phyloP scores from a whole-genome alignment of 2,329 filamentous ascomycete genomes.

The Phaeosphaeriaceae sp. region DNA sequence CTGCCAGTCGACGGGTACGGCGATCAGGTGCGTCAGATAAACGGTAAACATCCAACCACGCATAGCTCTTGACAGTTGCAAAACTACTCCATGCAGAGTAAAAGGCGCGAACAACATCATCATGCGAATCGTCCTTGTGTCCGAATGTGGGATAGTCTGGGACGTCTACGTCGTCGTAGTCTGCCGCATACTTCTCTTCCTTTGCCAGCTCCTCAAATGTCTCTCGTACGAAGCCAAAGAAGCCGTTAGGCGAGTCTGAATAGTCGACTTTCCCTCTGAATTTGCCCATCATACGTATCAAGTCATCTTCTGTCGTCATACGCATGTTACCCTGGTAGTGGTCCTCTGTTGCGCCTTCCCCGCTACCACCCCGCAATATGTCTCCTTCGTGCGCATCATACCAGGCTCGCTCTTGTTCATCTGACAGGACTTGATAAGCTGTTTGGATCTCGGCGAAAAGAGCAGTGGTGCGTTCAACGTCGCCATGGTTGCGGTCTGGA shows the following conservation, averaged over 20 bases:
- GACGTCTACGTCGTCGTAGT: slow-evolving; percentile 67
- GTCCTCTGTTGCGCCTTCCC: slow-evolving; percentile 53
- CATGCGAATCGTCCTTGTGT: slow-evolving; percentile 73
- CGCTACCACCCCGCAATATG: slow-evolving; percentile 73
- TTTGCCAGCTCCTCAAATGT: slow-evolving; percentile 80
- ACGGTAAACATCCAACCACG: slow-evolving; percentile 87
- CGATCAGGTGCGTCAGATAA: slow-evolving; percentile 88
- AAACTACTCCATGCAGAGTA: slow-evolving; percentile 84
- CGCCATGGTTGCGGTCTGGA: slow-evolving; percentile 89
- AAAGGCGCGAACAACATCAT: slow-evolving; percentile 78
- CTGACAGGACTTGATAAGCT: slow-evolving; percentile 94
- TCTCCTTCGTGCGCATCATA: slow-evolving; percentile 93
- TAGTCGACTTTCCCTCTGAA: slow-evolving; percentile 82
- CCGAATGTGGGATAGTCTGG: slow-evolving; percentile 84
- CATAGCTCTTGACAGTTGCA: slow-evolving; percentile 81
- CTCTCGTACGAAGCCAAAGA: slow-evolving; percentile 79
- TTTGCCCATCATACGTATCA: slow-evolving; percentile 76
- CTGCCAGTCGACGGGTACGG: slow-evolving; percentile 80
- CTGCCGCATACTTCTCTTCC: slow-evolving; percentile 78
- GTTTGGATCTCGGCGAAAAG: slow-evolving; percentile 91
- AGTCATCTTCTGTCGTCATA: slow-evolving; percentile 80
- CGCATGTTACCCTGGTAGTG: slow-evolving; percentile 72
- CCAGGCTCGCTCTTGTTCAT: slow-evolving; percentile 95
- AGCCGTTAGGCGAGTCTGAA: slow-evolving; percentile 78
- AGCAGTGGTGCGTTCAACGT: slow-evolving; percentile 81